Evolutionary conservation across 164 flowering plant species (phyloP).

Genomic region (Chloranthus sessilifolius): DNA sequence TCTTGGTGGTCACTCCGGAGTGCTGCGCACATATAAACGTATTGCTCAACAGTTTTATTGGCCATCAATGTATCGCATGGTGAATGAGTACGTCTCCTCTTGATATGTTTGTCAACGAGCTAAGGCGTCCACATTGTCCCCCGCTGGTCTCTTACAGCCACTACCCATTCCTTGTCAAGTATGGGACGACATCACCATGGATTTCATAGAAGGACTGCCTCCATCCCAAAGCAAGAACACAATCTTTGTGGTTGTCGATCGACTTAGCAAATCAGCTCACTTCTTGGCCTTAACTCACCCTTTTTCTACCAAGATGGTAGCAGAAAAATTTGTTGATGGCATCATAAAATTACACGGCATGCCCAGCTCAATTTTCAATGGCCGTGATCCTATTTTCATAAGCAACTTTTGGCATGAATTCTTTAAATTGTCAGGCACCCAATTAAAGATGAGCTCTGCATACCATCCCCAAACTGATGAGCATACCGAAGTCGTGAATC

Average conservation of each 20-base stretch:
- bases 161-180: not conserved
- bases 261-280: not conserved
- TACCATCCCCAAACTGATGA: too few relatives aligned
- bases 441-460: too few relatives aligned
- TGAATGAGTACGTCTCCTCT: not conserved
- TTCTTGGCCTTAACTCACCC: too few relatives aligned
- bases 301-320: not conserved
- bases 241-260: not conserved
- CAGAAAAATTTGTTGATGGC: not conserved
- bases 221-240: not conserved
- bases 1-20: too few relatives aligned
- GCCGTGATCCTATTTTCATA: too few relatives aligned
- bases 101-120: constrained; percentile 1
- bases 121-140: not conserved
- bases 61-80: constrained; percentile 7
- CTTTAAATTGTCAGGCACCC: too few relatives aligned
- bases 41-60: constrained; percentile 4
- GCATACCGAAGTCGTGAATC: too few relatives aligned
- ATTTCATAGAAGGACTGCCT: too few relatives aligned
- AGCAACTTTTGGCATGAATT: too few relatives aligned
- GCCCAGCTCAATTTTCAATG: not conserved
- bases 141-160: constrained; percentile 1
- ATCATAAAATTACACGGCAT: not conserved
- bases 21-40: too few relatives aligned
- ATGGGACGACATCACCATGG: constrained; percentile 3